Evolutionary conservation across 371 early-diverging fungal species (phyloP), one percentile per base, ranked within the genome.

Genomic region (Actinomortierella wolfii): DNA sequence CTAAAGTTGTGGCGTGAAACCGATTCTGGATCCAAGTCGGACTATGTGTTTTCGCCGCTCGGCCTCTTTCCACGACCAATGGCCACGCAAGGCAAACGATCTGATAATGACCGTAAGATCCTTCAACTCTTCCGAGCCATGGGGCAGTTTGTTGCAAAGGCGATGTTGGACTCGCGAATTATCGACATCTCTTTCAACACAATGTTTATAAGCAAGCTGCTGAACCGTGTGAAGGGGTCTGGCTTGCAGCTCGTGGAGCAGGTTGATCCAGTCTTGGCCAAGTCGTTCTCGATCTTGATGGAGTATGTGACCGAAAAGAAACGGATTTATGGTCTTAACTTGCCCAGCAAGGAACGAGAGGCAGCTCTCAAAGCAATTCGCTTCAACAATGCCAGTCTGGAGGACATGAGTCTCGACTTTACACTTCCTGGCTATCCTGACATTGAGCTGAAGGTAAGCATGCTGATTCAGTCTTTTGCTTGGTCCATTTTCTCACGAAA

Each of bases 71-170:
- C 97, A 0, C 77, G 82, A 18, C 90, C 91, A 0, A 57, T 88
- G 51, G 43, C 57, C 1, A 11, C 11, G 34, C 51, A 0, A 44
- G 54, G 1, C 56, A 59, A 2, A 11, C 34, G 34, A 34, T 34
- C 34, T 4, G 34, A 34, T 4, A 34, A 34, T 34, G 34, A 25
- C 51, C 62, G 78, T 53, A 83, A 85, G 59, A 71, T 82, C 28
- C 56, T 82, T 25, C 77, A 83, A 28, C 64, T 84, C 55, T 92
- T 90, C 80, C 80, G 76, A 56, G 78, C 86, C 0, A 59, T 95
- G 11, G 98, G 98, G 7, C 89, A 87, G 41, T 92, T 96, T 69
- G 85, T 94, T 17, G 96, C 94, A 20, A 94, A 94, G 71, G 91
- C 94, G 0, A 77, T 97, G 78, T 71, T 95, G 45, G 98, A 97